These are phyloP conservation scores for Botrytis cinerea DNA, from an alignment of 2,329 filamentous ascomycete genomes.

Conservation along the genomic window DNA sequence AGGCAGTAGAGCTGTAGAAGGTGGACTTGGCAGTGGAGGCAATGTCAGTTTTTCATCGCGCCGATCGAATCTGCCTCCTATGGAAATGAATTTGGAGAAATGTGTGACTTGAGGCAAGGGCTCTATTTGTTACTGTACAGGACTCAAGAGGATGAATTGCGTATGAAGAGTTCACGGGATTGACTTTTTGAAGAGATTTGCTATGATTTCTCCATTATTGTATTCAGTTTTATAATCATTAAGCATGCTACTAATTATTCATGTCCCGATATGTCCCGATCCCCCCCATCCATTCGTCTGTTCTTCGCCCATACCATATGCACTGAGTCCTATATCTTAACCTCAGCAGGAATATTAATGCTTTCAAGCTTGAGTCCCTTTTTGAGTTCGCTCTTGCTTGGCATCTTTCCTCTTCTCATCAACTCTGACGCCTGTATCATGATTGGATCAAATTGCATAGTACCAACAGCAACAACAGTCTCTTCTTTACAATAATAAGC, in stretches of 20 bases:
- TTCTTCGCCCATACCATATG: neutral
- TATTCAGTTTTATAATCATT: neutral
- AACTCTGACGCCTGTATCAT: constrained; percentile 82
- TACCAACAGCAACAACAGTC: constrained; percentile 84
- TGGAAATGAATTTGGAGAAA: neutral
- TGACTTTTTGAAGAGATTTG: neutral
- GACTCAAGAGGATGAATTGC: neutral
- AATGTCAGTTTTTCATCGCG: neutral
- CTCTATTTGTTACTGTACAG: neutral
- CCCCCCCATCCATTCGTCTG: too few species aligned
- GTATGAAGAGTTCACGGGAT: neutral
- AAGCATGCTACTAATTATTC: neutral
- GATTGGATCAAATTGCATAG: constrained; percentile 85
- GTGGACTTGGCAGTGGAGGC: neutral
- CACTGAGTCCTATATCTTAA: constrained; percentile 26
- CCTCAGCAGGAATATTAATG: constrained; percentile 35
- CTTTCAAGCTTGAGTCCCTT: constrained; percentile 50
- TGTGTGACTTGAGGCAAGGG: neutral
- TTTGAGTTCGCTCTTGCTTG: constrained; percentile 73
- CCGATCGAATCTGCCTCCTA: neutral
- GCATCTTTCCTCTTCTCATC: constrained; percentile 83
- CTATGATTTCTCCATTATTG: neutral
- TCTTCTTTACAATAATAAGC: constrained; percentile 89
- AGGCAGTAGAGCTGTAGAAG: neutral
- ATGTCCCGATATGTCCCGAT: neutral